Conservation (phyloP, 345 rosid species). For the Acer campestre region DNA sequence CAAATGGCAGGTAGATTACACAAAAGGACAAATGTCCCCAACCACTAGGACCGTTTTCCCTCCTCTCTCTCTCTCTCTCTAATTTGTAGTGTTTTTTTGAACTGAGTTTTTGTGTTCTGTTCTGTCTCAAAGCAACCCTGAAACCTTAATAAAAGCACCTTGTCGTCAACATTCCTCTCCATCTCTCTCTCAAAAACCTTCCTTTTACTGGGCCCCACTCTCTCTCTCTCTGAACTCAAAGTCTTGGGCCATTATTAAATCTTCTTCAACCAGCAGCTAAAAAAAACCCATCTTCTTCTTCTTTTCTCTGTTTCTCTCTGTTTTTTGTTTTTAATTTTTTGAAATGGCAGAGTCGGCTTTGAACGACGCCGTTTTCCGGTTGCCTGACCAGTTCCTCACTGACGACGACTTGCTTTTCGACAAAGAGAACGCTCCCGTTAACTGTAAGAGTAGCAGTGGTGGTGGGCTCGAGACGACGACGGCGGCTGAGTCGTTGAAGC, state of each 20-base stretch:
- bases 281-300: neutral
- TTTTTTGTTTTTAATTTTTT: neutral
- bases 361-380: conserved; percentile 43
- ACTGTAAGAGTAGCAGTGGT: neutral
- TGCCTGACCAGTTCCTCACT: conserved; percentile 36
- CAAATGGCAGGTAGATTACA: conserved; percentile 31
- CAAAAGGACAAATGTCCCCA: conserved; percentile 33
- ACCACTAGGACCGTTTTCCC: conserved; percentile 24
- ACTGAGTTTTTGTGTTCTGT: neutral
- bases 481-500: neutral
- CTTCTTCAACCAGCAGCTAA: conserved; percentile 4
- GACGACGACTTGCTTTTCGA: conserved; percentile 30
- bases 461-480: neutral
- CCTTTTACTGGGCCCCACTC: conserved; percentile 38
- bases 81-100: neutral
- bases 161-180: conserved; percentile 51
- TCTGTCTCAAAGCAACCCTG: conserved; percentile 44
- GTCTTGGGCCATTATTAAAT: conserved; percentile 26
- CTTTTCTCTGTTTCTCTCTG: neutral
- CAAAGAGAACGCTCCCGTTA: neutral
- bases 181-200: neutral
- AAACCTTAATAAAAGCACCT: conserved; percentile 65
- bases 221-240: neutral
- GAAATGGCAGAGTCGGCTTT: conserved; percentile 46
- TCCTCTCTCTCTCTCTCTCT: neutral